Conservation (phyloP, 2,329 filamentous ascomycete genomes). For the Neonectria faginata region DNA sequence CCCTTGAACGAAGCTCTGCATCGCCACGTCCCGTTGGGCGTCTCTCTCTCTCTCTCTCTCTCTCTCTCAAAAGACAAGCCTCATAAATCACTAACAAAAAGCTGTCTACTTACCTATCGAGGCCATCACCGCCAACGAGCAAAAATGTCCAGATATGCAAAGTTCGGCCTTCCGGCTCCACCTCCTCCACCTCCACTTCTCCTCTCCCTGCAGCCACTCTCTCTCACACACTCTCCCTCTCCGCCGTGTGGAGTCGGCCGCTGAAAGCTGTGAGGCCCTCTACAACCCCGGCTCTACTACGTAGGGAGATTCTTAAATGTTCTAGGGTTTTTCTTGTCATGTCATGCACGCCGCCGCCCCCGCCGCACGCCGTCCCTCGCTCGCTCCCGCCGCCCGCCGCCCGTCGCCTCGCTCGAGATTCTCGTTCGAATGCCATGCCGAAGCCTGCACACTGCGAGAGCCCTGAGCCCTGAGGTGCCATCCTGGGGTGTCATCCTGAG, state of each 20-base stretch:
- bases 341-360: conserved; percentile 21
- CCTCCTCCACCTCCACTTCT: conserved; percentile 14
- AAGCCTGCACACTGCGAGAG: conserved; percentile 5
- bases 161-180: conserved; percentile 25
- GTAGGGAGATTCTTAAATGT: background rate
- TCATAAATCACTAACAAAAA: too few relatives aligned
- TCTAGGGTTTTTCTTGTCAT: conserved; percentile 19
- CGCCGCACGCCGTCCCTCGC: conserved; percentile 5
- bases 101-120: background rate
- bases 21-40: background rate
- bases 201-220: conserved; percentile 44
- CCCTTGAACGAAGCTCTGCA: too few relatives aligned
- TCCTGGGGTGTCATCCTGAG: background rate
- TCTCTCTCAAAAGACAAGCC: background rate
- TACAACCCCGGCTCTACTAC: background rate
- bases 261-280: conserved; percentile 17
- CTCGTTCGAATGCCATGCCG: conserved; percentile 21
- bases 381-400: background rate
- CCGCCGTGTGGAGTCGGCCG: conserved; percentile 34
- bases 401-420: conserved; percentile 17
- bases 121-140: conserved; percentile 20
- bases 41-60: background rate
- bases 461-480: background rate
- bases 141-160: conserved; percentile 35
- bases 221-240: background rate